These are phyloP conservation scores for Xylaria flabelliformis DNA, from an alignment of 495 filamentous ascomycete species.

Conservation along the genomic window DNA sequence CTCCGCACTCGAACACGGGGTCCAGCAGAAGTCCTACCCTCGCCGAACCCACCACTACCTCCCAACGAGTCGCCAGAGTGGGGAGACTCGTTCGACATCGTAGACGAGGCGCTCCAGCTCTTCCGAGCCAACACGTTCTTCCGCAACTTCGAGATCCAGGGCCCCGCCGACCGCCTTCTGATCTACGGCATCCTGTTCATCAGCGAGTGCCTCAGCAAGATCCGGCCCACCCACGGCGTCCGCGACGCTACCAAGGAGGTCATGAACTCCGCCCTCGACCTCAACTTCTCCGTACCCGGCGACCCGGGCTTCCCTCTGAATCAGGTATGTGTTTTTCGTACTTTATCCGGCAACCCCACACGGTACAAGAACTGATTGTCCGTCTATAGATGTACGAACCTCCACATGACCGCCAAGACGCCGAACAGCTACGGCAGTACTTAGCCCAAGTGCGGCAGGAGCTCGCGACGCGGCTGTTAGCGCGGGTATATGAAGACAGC, in stretches of 20 bases:
- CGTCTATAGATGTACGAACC: conserved; percentile 61
- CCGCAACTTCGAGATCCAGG: conserved; percentile 99
- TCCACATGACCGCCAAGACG: conserved; percentile 83
- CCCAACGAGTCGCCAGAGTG: conserved; percentile 76
- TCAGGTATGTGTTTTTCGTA: conserved; percentile 59
- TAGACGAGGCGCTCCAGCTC: conserved; percentile 89
- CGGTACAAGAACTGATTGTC: no score
- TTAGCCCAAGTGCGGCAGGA: conserved; percentile 92
- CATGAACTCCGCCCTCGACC: conserved; percentile 72
- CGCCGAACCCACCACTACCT: conserved; percentile 66
- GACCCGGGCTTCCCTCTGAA: conserved; percentile 93
- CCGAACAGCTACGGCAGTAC: conserved; percentile 85
- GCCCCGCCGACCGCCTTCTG: conserved; percentile 89
- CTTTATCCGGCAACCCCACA: no score
- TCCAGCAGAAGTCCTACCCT: conserved; percentile 81
- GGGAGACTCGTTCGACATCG: conserved; percentile 89
- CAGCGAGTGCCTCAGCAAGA: conserved; percentile 83
- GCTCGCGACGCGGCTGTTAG: conserved; percentile 78
- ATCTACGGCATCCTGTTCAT: conserved; percentile 97
- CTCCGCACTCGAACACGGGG: conserved; percentile 92
- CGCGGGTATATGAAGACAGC: conserved; percentile 85
- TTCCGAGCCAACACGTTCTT: conserved; percentile 99
- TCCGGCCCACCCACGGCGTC: conserved; percentile 66
- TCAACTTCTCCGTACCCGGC: conserved; percentile 91
- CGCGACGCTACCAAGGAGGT: conserved; percentile 62